phyloP scores from a whole-genome alignment of 2,329 filamentous ascomycete genomes.

The Corniculantispora saksenae region DNA sequence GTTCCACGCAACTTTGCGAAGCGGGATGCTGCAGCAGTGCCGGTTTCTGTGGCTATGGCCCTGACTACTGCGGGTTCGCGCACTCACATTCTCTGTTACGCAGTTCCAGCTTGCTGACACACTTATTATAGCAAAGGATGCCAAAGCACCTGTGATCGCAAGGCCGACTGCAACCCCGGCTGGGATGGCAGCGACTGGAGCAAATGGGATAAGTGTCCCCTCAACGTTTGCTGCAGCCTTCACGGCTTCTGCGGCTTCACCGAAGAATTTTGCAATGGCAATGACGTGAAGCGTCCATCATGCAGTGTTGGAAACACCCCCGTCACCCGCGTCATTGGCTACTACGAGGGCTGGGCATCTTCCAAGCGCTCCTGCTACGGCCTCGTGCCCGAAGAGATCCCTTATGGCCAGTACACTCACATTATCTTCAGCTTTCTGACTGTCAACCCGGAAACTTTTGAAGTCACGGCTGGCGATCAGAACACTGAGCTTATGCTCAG shows the following conservation, averaged over 20 bases:
- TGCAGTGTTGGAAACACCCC: conserved; percentile 10
- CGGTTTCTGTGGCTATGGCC: conserved; percentile 20
- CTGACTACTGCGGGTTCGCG: conserved; percentile 4
- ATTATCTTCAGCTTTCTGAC: conserved; percentile 38
- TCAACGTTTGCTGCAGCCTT: conserved; percentile 40
- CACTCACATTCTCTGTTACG: too few relatives aligned
- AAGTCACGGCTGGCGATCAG: conserved; percentile 11
- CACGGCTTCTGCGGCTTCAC: conserved; percentile 37
- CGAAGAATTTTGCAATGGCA: conserved; percentile 28
- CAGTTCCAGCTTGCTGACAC: too few relatives aligned
- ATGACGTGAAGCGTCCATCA: conserved; percentile 19
- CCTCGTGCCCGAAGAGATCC: conserved; percentile 28
- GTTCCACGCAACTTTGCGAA: conserved; percentile 7
- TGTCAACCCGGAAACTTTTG: conserved; percentile 34
- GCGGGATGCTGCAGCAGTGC: conserved; percentile 18
- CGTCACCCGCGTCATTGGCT: conserved; percentile 29
- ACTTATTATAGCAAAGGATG: background rate
- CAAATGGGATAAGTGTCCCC: conserved; percentile 23
- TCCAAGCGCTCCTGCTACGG: background rate
- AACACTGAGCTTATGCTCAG: background rate
- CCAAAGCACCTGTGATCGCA: conserved; percentile 18
- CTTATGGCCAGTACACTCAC: conserved; percentile 31
- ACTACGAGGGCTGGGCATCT: conserved; percentile 33
- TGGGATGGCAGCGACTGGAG: conserved; percentile 22
- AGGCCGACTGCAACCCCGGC: conserved; percentile 27